Evolutionary conservation across 2,329 filamentous ascomycete species (phyloP), one percentile per base, ranked within the genome.

Genomic region (Simplicillium aogashimaense): DNA sequence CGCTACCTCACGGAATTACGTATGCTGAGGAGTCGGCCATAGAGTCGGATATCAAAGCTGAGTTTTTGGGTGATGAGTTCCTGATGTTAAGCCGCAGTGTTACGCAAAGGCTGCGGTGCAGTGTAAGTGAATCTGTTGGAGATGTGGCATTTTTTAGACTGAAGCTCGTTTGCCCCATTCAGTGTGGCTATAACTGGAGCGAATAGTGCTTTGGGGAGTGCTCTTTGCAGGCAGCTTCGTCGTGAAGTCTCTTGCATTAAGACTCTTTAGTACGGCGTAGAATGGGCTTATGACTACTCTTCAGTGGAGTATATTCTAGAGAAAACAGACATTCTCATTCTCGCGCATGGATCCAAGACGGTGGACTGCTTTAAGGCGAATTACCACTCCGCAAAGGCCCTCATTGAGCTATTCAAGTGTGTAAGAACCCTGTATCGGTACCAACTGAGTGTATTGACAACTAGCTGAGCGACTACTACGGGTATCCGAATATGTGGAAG

Each of bases 131-230:
- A 25, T 5, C 20, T 25, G n/a, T n/a, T n/a, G n/a, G n/a, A n/a
- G n/a, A n/a, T n/a, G n/a, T n/a, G n/a, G n/a, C n/a, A n/a, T n/a
- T n/a, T n/a, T n/a, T n/a, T n/a, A n/a, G n/a, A n/a, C n/a, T n/a
- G n/a, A n/a, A n/a, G n/a, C n/a, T n/a, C n/a, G n/a, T n/a, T n/a
- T n/a, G n/a, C n/a, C n/a, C n/a, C n/a, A n/a, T n/a, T n/a, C n/a
- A n/a, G n/a, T n/a, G 43, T 49, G 4, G 38, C 43, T 6, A 47
- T 49, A 29, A 47, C 45, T 10, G 47, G 47, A 2, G 35, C 42
- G 1, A 31, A 34, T 7, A 44, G 46, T 33, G 43, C 41, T 5
- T 29, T 48, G 13, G 45, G 46, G 8, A 25, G 16, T 9, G 44
- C 38, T 2, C 31, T 48, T 12, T 15, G 12, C 16, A 25, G 40